Evolutionary conservation across 495 filamentous ascomycete genomes (phyloP), one percentile per base, ranked within the genome.

Genomic region (Stereocaulon alpinum): DNA sequence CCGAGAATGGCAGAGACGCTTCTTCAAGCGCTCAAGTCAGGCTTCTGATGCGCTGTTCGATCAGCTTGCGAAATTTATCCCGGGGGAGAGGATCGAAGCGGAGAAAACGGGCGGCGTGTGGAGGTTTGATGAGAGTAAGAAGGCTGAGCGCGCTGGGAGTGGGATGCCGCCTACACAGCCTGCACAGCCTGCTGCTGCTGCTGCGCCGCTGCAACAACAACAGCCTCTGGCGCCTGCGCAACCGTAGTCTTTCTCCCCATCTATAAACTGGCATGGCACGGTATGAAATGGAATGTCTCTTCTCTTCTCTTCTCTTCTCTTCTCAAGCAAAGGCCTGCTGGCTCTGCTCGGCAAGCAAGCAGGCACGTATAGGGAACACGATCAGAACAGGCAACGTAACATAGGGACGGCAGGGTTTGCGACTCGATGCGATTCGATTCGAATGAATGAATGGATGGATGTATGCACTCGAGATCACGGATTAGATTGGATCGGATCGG

Each of bases 81-180:
- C 84, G 22, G 66, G 87, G 14, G 76, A 81, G 63, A 74, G 76
- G n/a, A 64, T 81, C 2, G 89, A 93, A 59, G 77, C 80, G 30
- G 88, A 89, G 58, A 88, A 91, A 76, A 95, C 91, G 9, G 86
- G 84, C 57, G 91, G 91, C 4, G 79, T 96, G 24, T 96, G 91
- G 91, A 76, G 86, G 41, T 96, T 90, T 70, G 87, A 94, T 68
- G 63, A 67, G 27, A 72, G 73, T 40, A 89, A 89, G 70, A 82
- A 83, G 18, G 77, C 53, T n/a, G 69, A 60, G 63, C 24, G 24
- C 24, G 76, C 74, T 15, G 44, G 41, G 18, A 40, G 9, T 60
- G 65, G 15, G 68, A 70, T 32, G 68, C 60, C 11, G 61, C 56
- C 12, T 56, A 14, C 18, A n/a, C 48, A 53, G 48, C n/a, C n/a